Evolutionary conservation across 2,329 filamentous ascomycete genomes (phyloP).

Genomic region (Tolypocladium tropicale): DNA sequence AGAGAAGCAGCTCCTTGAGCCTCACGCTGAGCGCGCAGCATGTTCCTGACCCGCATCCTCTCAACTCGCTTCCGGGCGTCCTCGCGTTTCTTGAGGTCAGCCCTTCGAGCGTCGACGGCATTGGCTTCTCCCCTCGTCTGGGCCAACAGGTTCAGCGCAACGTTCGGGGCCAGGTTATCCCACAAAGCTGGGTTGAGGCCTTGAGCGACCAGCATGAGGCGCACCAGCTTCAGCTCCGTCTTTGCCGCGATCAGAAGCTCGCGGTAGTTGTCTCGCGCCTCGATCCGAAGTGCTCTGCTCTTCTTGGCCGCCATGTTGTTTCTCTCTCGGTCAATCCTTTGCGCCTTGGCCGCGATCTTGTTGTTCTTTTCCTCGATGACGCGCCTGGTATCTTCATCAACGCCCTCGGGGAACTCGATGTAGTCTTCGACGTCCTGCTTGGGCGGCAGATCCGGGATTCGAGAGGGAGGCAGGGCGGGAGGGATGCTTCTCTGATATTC

Average conservation of each 20-base stretch:
- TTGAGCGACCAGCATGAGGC: constrained; percentile 13
- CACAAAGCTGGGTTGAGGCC: constrained; percentile 13
- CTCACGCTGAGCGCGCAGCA: background rate
- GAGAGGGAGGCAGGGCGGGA: constrained; percentile 16
- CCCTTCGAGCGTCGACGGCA: constrained; percentile 6
- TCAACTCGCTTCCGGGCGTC: constrained; percentile 12
- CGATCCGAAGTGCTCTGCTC: constrained; percentile 19
- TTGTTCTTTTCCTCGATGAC: constrained; percentile 14
- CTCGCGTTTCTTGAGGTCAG: constrained; percentile 9
- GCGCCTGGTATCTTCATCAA: constrained; percentile 4
- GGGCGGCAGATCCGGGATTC: constrained; percentile 13
- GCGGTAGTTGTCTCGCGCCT: constrained; percentile 12
- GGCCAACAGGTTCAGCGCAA: constrained; percentile 9
- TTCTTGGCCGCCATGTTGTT: constrained; percentile 29
- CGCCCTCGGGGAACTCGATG: constrained; percentile 8
- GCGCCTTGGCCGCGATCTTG: constrained; percentile 12
- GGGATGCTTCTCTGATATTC: constrained; percentile 10
- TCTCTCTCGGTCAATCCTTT: constrained; percentile 16
- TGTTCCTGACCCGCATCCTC: background rate
- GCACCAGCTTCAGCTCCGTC: constrained; percentile 17
- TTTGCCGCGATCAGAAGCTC: constrained; percentile 12
- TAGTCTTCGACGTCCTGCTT: constrained; percentile 13
- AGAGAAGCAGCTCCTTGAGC: background rate
- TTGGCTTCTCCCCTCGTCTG: constrained; percentile 8
- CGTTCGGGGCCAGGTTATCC: constrained; percentile 8